Percentiles rank a stretch among this genome's conserved stretches.
Evolutionary conservation across 768 basidiomycete genomes (phyloP).

Genomic region (Russula vinacea): DNA sequence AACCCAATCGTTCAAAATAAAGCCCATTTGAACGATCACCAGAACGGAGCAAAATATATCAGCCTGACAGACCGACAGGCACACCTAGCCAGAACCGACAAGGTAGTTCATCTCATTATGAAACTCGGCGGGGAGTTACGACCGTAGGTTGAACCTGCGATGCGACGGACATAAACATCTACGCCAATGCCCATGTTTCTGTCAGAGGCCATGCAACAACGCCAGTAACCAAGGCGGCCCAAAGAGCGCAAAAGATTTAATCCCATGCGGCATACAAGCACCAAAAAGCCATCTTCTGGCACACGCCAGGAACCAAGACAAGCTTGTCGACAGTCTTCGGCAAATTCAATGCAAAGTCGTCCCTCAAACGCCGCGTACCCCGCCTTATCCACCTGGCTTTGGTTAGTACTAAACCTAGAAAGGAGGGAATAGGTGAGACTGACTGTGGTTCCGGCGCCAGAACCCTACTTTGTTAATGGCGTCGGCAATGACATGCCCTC

Average conservation of each 20-base stretch:
- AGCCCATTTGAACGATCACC: not conserved
- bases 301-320: constrained; percentile 85
- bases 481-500: constrained; percentile 57
- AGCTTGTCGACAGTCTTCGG: constrained; percentile 87
- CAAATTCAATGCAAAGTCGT: constrained; percentile 77
- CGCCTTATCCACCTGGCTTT: constrained; percentile 66
- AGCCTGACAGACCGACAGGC: constrained; percentile 24
- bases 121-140: constrained; percentile 75
- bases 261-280: constrained; percentile 82
- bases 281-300: constrained; percentile 95
- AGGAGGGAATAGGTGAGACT: constrained; percentile 32
- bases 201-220: constrained; percentile 4
- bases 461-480: constrained; percentile 91
- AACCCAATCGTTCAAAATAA: too few species aligned
- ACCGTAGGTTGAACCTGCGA: constrained; percentile 76
- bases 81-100: constrained; percentile 83
- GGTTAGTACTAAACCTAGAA: too few species aligned
- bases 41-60: not conserved
- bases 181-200: constrained; percentile 92
- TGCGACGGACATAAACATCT: constrained; percentile 93
- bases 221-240: not conserved
- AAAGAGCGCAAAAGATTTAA: not conserved
- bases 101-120: constrained; percentile 78
- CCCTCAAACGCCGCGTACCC: constrained; percentile 63
- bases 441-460: constrained; percentile 83